Evolutionary conservation across 805 yeast species (phyloP).

Genomic region (Wickerhamomyces xylosicus): DNA sequence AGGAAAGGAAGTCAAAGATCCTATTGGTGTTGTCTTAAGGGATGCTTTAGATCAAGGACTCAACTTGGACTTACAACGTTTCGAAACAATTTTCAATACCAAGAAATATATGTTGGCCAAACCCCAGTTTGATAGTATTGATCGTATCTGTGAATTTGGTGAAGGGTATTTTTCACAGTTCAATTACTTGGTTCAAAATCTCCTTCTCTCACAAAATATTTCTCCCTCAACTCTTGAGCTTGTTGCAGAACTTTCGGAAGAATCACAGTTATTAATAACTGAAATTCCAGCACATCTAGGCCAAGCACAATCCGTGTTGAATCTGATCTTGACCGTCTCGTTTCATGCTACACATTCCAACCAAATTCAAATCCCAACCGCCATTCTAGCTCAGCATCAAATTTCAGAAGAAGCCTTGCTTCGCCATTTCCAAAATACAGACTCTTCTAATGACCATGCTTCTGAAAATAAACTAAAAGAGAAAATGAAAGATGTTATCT

Average conservation of each 20-base stretch:
- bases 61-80: conserved; percentile 39
- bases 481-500: conserved; percentile 46
- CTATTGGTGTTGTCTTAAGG: conserved; percentile 49
- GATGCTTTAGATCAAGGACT: conserved; percentile 40
- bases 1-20: conserved; percentile 44
- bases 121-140: conserved; percentile 35
- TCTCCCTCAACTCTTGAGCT: conserved; percentile 46
- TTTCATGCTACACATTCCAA: conserved; percentile 39
- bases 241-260: conserved; percentile 35
- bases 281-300: conserved; percentile 76
- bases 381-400: conserved; percentile 38
- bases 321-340: conserved; percentile 47
- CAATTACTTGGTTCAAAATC: conserved; percentile 54
- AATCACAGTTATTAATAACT: conserved; percentile 33
- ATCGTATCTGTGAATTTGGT: conserved; percentile 63
- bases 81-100: conserved; percentile 51
- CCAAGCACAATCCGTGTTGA: conserved; percentile 66
- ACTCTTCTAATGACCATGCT: too few species aligned
- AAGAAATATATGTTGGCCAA: conserved; percentile 42
- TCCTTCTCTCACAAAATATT: conserved; percentile 43
- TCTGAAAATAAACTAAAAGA: conserved; percentile 16
- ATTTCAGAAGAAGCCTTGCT: conserved; percentile 58
- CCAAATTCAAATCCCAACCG: conserved; percentile 49
- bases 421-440: conserved; percentile 27
- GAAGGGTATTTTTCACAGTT: conserved; percentile 73